These are phyloP conservation scores for Phytophthora hibernalis DNA, from an alignment of 352 stramenopile genomes.

Conservation along the genomic window DNA sequence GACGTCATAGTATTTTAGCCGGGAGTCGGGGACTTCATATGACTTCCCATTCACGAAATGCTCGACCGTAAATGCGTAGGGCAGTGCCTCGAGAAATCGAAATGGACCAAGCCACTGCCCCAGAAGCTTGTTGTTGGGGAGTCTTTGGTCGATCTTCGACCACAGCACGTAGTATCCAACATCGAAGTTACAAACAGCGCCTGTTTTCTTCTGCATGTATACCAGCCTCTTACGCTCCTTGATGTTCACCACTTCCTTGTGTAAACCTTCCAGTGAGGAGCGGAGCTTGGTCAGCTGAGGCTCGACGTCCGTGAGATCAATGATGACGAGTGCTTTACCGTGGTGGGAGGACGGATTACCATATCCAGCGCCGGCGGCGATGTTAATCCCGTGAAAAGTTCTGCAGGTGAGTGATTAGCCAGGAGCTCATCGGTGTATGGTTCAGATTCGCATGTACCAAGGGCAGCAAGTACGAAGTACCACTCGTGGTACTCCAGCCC, in stretches of 20 bases:
- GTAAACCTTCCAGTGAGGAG: not conserved
- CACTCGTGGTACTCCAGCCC: not conserved
- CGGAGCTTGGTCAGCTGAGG: not conserved
- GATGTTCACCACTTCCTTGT: not conserved
- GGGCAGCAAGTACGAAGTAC: constrained; percentile 2
- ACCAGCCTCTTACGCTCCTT: not conserved
- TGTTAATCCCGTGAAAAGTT: not conserved
- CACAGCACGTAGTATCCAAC: constrained; percentile 31
- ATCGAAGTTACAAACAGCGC: constrained; percentile 17
- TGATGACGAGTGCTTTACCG: not conserved
- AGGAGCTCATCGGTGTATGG: not conserved
- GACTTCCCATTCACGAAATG: too few species aligned
- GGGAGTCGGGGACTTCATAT: too few species aligned
- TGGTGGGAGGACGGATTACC: not conserved
- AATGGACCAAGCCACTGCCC: constrained; percentile 28
- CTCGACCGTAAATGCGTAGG: too few species aligned
- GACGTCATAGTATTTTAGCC: too few species aligned
- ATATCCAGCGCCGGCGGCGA: not conserved
- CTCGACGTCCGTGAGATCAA: not conserved
- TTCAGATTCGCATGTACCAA: constrained; percentile 4
- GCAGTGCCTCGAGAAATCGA: too few species aligned
- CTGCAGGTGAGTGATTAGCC: not conserved
- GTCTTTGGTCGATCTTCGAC: constrained; percentile 22
- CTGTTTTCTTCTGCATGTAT: constrained; percentile 6
- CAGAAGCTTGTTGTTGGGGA: constrained; percentile 26